phyloP scores from a whole-genome alignment of 495 filamentous ascomycete species.

The Pyronema omphalodes region DNA sequence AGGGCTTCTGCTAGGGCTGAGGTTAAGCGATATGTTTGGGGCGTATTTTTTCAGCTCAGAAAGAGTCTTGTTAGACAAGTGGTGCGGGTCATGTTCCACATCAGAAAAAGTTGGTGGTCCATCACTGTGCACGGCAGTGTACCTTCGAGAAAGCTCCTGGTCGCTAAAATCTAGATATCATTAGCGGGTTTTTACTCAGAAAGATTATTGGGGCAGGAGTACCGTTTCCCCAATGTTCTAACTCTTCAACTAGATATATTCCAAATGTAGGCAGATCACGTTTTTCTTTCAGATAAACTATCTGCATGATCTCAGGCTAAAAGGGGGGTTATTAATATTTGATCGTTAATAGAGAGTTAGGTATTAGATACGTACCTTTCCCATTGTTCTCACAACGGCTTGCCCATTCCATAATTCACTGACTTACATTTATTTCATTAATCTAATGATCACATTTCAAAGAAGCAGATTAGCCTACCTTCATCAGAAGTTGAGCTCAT shows the following conservation, averaged over 20 bases:
- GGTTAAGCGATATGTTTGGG: constrained; percentile 8
- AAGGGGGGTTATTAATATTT: neutral
- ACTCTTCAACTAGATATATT: neutral
- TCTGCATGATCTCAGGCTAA: neutral
- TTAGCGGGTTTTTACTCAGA: neutral
- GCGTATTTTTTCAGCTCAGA: neutral
- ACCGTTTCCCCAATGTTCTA: neutral
- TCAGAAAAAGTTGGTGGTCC: neutral
- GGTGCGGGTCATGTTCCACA: neutral
- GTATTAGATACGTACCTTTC: neutral
- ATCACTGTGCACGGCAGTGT: neutral
- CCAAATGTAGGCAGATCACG: neutral
- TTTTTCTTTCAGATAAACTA: constrained; percentile 1
- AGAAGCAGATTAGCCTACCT: neutral
- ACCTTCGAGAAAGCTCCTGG: neutral
- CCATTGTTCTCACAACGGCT: constrained; percentile 8
- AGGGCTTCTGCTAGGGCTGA: neutral
- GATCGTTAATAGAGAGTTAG: neutral
- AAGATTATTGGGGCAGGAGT: neutral
- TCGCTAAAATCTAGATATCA: neutral
- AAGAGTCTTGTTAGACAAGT: neutral
- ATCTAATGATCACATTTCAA: neutral
- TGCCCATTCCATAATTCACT: constrained; percentile 24
- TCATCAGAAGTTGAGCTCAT: constrained; percentile 24
- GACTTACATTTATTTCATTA: constrained; percentile 1